phyloP scores from a whole-genome alignment of 2,329 filamentous ascomycete species.

The Colletotrichum kahawae region DNA sequence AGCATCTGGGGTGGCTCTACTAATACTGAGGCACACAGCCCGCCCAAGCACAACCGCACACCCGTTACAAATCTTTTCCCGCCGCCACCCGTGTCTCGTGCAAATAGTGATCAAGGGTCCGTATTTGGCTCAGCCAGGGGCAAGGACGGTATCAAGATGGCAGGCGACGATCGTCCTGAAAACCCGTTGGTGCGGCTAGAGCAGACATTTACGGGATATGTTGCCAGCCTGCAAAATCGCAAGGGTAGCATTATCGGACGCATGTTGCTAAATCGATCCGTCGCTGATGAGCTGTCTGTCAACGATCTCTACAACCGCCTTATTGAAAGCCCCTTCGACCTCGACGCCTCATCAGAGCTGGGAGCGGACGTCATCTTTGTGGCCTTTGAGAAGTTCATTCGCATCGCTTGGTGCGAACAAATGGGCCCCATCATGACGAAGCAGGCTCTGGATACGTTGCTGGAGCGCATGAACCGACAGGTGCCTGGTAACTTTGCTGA shows the following conservation, averaged over 20 bases:
- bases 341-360: slow-evolving; percentile 76
- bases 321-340: slow-evolving; percentile 81
- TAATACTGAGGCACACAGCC: slow-evolving; percentile 41
- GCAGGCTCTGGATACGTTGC: slow-evolving; percentile 75
- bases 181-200: slow-evolving; percentile 78
- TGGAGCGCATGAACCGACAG: slow-evolving; percentile 67
- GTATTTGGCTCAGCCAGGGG: slow-evolving; percentile 60
- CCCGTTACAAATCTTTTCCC: slow-evolving; percentile 43
- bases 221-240: slow-evolving; percentile 80
- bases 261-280: slow-evolving; percentile 70
- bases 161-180: slow-evolving; percentile 59
- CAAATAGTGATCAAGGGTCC: slow-evolving; percentile 53
- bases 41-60: slow-evolving; percentile 45
- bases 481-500: slow-evolving; percentile 76
- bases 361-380: slow-evolving; percentile 86
- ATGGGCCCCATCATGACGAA: slow-evolving; percentile 85
- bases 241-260: slow-evolving; percentile 88
- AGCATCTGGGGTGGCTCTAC: slow-evolving; percentile 74
- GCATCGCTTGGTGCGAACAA: slow-evolving; percentile 84
- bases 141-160: slow-evolving; percentile 47
- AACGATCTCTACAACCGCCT: slow-evolving; percentile 92
- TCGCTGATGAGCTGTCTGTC: slow-evolving; percentile 78
- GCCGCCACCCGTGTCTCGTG: slow-evolving; percentile 38
- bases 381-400: slow-evolving; percentile 92
- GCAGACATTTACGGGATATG: slow-evolving; percentile 83